phyloP scores from a whole-genome alignment of 2,329 filamentous ascomycete genomes.

The Epicoccum sorghinum region DNA sequence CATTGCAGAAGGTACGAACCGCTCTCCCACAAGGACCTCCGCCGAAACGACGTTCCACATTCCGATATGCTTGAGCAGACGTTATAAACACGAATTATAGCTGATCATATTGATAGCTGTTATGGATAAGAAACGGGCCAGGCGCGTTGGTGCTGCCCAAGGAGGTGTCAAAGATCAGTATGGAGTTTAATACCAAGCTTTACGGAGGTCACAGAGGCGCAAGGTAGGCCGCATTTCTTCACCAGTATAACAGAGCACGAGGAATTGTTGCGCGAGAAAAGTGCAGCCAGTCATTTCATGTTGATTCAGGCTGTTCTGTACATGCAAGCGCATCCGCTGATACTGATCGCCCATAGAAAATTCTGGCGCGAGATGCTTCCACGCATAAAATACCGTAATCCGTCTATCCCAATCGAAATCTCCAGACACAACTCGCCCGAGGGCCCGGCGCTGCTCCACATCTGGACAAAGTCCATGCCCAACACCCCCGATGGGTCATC shows the following conservation, averaged over 20 bases:
- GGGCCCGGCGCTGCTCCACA: constrained; percentile 40
- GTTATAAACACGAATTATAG: background rate
- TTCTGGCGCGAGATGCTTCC: constrained; percentile 88
- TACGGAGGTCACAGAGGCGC: constrained; percentile 74
- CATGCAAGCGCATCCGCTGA: background rate
- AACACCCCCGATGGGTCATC: constrained; percentile 11
- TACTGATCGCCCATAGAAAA: constrained; percentile 61
- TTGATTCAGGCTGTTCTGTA: background rate
- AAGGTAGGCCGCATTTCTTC: constrained; percentile 57
- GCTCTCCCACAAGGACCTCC: constrained; percentile 22
- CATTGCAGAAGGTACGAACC: constrained; percentile 40
- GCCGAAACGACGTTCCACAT: background rate
- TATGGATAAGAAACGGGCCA: constrained; percentile 77
- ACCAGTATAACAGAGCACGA: background rate
- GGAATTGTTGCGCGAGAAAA: too few relatives aligned
- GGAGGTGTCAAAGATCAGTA: constrained; percentile 74
- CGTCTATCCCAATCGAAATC: constrained; percentile 80
- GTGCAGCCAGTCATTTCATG: background rate
- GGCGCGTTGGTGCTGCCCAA: constrained; percentile 82
- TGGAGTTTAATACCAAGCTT: constrained; percentile 70
- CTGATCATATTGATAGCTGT: constrained; percentile 60
- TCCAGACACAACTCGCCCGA: constrained; percentile 64
- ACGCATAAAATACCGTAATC: constrained; percentile 93
- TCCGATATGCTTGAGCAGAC: background rate
- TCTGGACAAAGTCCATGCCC: constrained; percentile 33